Percentiles rank a stretch among this genome's conserved stretches.
These are phyloP conservation scores for Bretziella fagacearum DNA, from an alignment of 2,329 filamentous ascomycete species.

Conservation along the genomic window DNA sequence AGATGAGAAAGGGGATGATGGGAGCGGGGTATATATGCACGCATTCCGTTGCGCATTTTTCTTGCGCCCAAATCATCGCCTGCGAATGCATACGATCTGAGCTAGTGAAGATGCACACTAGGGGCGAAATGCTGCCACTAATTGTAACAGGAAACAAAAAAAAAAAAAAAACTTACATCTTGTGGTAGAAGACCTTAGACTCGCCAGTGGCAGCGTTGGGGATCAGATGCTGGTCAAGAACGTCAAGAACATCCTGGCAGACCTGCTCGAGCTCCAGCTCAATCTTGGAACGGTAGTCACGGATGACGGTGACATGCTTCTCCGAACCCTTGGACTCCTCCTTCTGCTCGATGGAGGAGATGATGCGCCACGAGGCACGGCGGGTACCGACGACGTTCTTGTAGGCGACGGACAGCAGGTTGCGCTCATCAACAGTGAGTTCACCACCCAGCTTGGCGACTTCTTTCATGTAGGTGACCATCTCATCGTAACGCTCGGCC, in stretches of 20 bases:
- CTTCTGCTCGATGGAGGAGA: slow-evolving; percentile 99
- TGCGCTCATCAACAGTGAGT: slow-evolving; percentile 91
- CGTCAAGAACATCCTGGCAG: slow-evolving; percentile 93
- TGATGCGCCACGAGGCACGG: slow-evolving; percentile 98
- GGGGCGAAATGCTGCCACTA: too few species aligned
- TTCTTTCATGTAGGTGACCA: slow-evolving; percentile 99
- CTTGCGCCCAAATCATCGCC: too few species aligned
- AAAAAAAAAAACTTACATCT: slow-evolving; percentile 70
- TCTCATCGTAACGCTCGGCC: slow-evolving; percentile 99
- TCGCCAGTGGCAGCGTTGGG: slow-evolving; percentile 92
- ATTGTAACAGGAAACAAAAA: too few species aligned
- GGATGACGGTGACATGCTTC: slow-evolving; percentile 86
- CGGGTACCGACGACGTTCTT: slow-evolving; percentile 99
- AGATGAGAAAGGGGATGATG: too few species aligned
- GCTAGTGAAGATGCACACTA: too few species aligned
- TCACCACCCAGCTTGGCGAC: slow-evolving; percentile 75
- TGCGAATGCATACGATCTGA: too few species aligned
- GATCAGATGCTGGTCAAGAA: slow-evolving; percentile 83
- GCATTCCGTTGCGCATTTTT: too few species aligned
- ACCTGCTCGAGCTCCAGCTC: slow-evolving; percentile 94
- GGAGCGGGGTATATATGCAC: too few species aligned
- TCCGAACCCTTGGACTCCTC: slow-evolving; percentile 97
- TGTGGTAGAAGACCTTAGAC: slow-evolving; percentile 99
- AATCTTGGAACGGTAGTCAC: slow-evolving; percentile 96
- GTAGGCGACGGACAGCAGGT: slow-evolving; percentile 96